Evolutionary conservation across 2,329 filamentous ascomycete genomes (phyloP), one percentile per base, ranked within the genome.

Genomic region (Septoria linicola): DNA sequence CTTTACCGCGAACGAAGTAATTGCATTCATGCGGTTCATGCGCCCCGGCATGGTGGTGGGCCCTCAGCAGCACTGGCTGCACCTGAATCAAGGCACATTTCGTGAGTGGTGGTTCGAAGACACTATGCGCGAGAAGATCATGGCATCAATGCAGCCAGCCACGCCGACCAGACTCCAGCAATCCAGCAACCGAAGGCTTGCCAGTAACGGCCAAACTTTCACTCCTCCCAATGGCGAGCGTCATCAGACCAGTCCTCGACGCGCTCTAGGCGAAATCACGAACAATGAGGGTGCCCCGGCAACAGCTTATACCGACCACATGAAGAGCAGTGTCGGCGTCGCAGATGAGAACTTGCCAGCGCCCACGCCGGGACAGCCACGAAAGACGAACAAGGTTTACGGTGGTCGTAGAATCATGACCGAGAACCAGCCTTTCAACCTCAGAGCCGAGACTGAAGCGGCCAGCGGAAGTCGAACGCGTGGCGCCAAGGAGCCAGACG

Each of bases 21-120:
- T 97, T 68, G 88, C 91, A 2, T 99, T 91, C 72, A 97, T 99
- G 92, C 85, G 92, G 55, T 99, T 99, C 74, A 97, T 97, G 92
- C 82, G 92, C 52, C 93, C 93, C 0, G 93, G 93, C 46, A 99
- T 99, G 93, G 93, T 99, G 5, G 93, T 99, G 46, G 93, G 93
- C 0, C 93, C 93, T 32, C 93, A 99, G 69, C 93, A 99, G 73
- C 93, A 99, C 73, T 99, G 93, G 93, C 81, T 99, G 48, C 93
- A 99, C 68, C 81, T 99, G 57, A 96, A 99, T 75, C 93, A 99
- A 72, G 88, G 88, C 30, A 85, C 88, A 30, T 99, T 99, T 83
- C 83, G 93, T n/a, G 90, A 97, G 72, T 99, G 93, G 93, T 97
- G 91, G 89, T 80, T 82, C 59, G 84, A 88, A 66, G 85, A 88